Percentiles rank a stretch among this genome's conserved stretches.
phyloP scores from a whole-genome alignment of 805 yeast genomes.

The Wickerhamiella dianesei region DNA sequence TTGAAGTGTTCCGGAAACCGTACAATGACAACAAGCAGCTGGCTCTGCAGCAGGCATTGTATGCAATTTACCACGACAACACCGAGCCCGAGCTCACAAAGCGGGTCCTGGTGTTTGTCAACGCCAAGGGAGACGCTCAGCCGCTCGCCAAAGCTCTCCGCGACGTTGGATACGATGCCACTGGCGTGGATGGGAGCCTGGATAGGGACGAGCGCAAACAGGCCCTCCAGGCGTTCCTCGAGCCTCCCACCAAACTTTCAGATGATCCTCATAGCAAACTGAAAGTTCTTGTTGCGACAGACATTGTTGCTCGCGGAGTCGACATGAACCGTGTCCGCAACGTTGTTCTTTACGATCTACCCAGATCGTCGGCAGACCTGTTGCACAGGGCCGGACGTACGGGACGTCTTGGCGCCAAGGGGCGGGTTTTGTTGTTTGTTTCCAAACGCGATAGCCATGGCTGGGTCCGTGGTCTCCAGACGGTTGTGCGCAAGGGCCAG shows the following conservation, averaged over 20 bases:
- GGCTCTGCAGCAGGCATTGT: conserved; percentile 77
- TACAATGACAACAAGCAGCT: conserved; percentile 72
- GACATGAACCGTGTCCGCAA: conserved; percentile 74
- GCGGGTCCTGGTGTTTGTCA: conserved; percentile 74
- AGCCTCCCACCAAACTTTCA: conserved; percentile 34
- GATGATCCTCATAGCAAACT: conserved; percentile 9
- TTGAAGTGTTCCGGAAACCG: conserved; percentile 67
- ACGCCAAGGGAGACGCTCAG: conserved; percentile 50
- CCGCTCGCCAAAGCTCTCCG: conserved; percentile 43
- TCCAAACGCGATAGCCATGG: conserved; percentile 52
- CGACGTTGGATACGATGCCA: conserved; percentile 43
- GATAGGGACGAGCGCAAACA: conserved; percentile 40
- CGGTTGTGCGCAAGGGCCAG: conserved; percentile 38
- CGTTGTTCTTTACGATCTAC: conserved; percentile 73
- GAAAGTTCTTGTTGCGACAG: conserved; percentile 69
- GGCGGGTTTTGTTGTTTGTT: conserved; percentile 72
- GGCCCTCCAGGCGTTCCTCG: conserved; percentile 46
- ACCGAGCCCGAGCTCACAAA: conserved; percentile 66
- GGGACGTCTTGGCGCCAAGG: conserved; percentile 80
- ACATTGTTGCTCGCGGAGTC: conserved; percentile 77
- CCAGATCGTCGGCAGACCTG: conserved; percentile 69
- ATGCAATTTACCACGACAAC: conserved; percentile 73
- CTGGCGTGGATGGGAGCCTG: conserved; percentile 56
- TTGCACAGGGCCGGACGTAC: conserved; percentile 91
- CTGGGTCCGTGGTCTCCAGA: conserved; percentile 74